Evolutionary conservation across 202 grass and related monocot species (phyloP), one percentile per base, ranked within the genome.

Genomic region (Schoenoplectus tabernaemontani): DNA sequence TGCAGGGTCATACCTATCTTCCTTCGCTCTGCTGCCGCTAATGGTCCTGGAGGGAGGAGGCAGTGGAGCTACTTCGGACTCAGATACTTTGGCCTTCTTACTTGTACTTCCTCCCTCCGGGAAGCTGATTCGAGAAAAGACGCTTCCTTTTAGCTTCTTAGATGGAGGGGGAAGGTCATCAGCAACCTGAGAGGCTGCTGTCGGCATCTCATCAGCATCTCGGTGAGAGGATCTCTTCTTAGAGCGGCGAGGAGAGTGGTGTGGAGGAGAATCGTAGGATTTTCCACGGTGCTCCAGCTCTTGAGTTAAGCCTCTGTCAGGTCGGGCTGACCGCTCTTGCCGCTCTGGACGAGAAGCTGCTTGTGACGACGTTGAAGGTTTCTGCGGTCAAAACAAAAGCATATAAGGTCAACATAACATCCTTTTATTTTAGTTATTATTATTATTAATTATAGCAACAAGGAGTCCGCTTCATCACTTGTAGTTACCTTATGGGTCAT

Each of bases 51-150:
- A 85, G 15, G 91, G 89, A 30, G 88, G 50, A 30, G 68, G 85
- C 0, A 53, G 74, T 0, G 79, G 84, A 2, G 54, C 64, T 76
- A 79, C 87, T 23, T 87, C 91, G 37, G 81, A 84, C 12, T 89
- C 82, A 54, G 85, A 82, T 47, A 82, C 83, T 81, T 84, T 88
- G 76, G 86, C 87, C 83, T 93, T 99, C 79, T 83, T 61, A 7
- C 88, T 82, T 4, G 86, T 36, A 6, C 57, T 28, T 48, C 82
- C 86, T 3, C 78, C 82, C 54, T 86, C 87, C 3, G 96, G 96
- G 83, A 96, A 99, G 82, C 96, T 91, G 86, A 99, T 96, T 78
- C 96, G 90, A 44, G 92, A 91, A 83, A 96, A 96, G 59, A 99
- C 96, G 82, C 96, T 96, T 46, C 75, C 90, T 78, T 99, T 99